phyloP scores from a whole-genome alignment of 2,329 filamentous ascomycete genomes.

The Magnaporthiopsis poae region DNA sequence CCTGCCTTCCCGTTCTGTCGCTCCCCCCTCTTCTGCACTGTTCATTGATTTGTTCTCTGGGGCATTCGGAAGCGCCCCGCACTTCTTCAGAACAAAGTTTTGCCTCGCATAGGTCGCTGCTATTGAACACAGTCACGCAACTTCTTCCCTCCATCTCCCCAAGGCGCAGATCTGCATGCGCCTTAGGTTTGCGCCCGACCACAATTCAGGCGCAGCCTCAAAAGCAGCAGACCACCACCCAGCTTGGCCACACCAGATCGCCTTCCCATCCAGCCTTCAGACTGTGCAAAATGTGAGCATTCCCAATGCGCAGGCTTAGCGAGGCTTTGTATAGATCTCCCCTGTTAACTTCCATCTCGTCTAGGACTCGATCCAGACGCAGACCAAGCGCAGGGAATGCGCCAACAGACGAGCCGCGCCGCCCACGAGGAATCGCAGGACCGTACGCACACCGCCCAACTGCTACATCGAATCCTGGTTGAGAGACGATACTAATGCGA shows the following conservation, averaged over 20 bases:
- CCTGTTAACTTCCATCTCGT: neutral
- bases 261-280: neutral
- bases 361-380: slow-evolving; percentile 1
- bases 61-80: neutral
- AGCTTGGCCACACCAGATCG: neutral
- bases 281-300: neutral
- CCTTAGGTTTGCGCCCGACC: neutral
- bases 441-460: slow-evolving; percentile 18
- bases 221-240: neutral
- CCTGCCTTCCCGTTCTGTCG: neutral
- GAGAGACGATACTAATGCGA: neutral
- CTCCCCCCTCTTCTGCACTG: neutral
- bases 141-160: neutral
- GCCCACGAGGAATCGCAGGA: slow-evolving; percentile 17
- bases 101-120: too few species aligned
- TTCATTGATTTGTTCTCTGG: neutral
- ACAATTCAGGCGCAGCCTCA: neutral
- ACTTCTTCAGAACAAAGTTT: neutral
- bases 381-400: neutral
- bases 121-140: neutral
- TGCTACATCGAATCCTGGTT: neutral
- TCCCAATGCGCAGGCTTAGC: neutral
- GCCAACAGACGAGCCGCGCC: neutral
- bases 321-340: neutral
- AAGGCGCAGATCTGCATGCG: neutral